Percentiles rank a stretch among this genome's conserved stretches.
Conservation (phyloP, 345 rosid genomes). For the Linum trigynum region DNA sequence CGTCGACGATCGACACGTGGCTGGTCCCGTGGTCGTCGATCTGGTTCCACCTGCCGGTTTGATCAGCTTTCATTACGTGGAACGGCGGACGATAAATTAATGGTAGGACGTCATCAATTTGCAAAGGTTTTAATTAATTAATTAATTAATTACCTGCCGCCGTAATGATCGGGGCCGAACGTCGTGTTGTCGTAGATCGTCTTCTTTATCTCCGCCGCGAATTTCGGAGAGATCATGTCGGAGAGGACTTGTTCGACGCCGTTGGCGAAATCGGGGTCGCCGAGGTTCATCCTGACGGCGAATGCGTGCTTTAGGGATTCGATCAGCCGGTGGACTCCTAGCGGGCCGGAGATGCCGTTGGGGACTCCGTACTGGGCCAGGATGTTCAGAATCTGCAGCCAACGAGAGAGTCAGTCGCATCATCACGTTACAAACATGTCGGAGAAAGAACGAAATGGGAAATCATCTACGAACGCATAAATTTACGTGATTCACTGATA, state of each 20-base stretch:
- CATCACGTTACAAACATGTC: too few species aligned
- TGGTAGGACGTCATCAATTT: neutral
- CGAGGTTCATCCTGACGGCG: constrained; percentile 56
- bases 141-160: constrained; percentile 31
- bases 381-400: constrained; percentile 40
- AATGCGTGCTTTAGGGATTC: constrained; percentile 60
- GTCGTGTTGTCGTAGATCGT: constrained; percentile 46
- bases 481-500: too few species aligned
- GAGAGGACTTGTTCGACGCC: constrained; percentile 26
- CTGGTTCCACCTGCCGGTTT: constrained; percentile 40
- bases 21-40: constrained; percentile 54
- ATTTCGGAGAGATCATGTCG: constrained; percentile 46
- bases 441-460: too few species aligned
- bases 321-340: constrained; percentile 44
- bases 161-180: constrained; percentile 39
- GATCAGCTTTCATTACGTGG: too few species aligned
- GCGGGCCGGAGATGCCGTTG: constrained; percentile 29
- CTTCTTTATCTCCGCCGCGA: constrained; percentile 35
- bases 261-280: constrained; percentile 50
- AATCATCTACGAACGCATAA: neutral
- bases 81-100: too few species aligned
- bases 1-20: constrained; percentile 48
- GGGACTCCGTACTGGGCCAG: constrained; percentile 39
- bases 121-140: neutral
- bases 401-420: too few species aligned